Evolutionary conservation across 2,329 filamentous ascomycete species (phyloP).

Genomic region (Botryosphaeria agaves): DNA sequence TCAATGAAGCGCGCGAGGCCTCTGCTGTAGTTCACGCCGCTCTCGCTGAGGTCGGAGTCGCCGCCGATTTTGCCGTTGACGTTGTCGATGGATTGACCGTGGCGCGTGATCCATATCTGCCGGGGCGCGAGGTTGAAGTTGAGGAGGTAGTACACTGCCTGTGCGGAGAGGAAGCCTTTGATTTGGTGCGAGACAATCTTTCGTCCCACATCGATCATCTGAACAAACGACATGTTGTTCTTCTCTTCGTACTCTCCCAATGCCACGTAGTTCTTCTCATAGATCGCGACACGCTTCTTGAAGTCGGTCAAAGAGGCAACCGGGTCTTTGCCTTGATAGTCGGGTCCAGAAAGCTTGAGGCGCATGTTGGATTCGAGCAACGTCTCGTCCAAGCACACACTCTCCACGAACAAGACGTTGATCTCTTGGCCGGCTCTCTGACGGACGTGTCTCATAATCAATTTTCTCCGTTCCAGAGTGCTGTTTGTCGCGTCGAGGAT

Average conservation of each 20-base stretch:
- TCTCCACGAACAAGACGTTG: slow-evolving; percentile 89
- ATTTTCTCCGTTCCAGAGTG: slow-evolving; percentile 68
- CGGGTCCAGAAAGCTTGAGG: slow-evolving; percentile 83
- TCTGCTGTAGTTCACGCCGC: slow-evolving; percentile 62
- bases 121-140: slow-evolving; percentile 93
- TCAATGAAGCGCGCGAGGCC: slow-evolving; percentile 75
- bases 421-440: slow-evolving; percentile 66
- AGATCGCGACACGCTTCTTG: slow-evolving; percentile 78
- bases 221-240: slow-evolving; percentile 84
- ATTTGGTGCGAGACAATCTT: slow-evolving; percentile 86
- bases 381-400: slow-evolving; percentile 69
- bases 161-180: slow-evolving; percentile 77
- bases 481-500: slow-evolving; percentile 97
- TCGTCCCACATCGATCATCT: slow-evolving; percentile 93
- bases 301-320: slow-evolving; percentile 74
- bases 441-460: slow-evolving; percentile 70
- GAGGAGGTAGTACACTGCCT: slow-evolving; percentile 84
- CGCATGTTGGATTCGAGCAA: slow-evolving; percentile 94
- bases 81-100: slow-evolving; percentile 85
- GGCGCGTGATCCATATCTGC: slow-evolving; percentile 95
- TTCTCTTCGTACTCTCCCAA: slow-evolving; percentile 83
- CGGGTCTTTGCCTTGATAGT: slow-evolving; percentile 91
- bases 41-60: slow-evolving; percentile 66
- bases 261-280: slow-evolving; percentile 86
- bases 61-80: slow-evolving; percentile 77